These are phyloP conservation scores for Yamadazyma philogaea DNA, from an alignment of 805 yeast species.

Conservation along the genomic window DNA sequence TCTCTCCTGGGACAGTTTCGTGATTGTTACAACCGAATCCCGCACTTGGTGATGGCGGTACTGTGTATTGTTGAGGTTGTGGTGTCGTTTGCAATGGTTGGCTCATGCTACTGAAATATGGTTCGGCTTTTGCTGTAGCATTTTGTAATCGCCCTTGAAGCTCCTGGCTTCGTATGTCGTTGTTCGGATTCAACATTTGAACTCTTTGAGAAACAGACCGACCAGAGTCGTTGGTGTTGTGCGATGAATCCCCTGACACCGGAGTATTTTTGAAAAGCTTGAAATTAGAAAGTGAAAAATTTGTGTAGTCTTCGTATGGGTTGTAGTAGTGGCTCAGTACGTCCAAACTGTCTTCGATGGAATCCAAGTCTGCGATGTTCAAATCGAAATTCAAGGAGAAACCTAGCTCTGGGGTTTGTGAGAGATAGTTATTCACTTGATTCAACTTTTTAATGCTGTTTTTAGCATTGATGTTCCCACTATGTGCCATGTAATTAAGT, in stretches of 20 bases:
- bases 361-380: slow-evolving; percentile 14
- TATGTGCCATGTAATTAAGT: slow-evolving; percentile 31
- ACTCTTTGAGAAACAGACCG: neutral
- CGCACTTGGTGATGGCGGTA: neutral
- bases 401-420: slow-evolving; percentile 23
- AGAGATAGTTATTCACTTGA: slow-evolving; percentile 23
- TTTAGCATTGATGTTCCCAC: slow-evolving; percentile 34
- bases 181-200: slow-evolving; percentile 6
- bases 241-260: neutral
- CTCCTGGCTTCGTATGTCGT: slow-evolving; percentile 2
- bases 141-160: slow-evolving; percentile 2
- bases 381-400: slow-evolving; percentile 20
- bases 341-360: slow-evolving; percentile 4
- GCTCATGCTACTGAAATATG: neutral
- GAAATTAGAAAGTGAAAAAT: slow-evolving; percentile 11
- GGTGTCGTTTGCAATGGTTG: neutral
- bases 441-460: slow-evolving; percentile 27
- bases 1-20: neutral
- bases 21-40: neutral
- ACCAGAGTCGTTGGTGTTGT: neutral
- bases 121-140: neutral
- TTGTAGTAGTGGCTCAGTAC: slow-evolving; percentile 12
- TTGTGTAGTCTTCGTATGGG: slow-evolving; percentile 14
- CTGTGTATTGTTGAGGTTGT: neutral
- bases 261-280: slow-evolving; percentile 8